Percentiles rank a stretch among this genome's conserved stretches.
phyloP scores from a whole-genome alignment of 306 rosid genomes.

The Lathyrus oleraceus region DNA sequence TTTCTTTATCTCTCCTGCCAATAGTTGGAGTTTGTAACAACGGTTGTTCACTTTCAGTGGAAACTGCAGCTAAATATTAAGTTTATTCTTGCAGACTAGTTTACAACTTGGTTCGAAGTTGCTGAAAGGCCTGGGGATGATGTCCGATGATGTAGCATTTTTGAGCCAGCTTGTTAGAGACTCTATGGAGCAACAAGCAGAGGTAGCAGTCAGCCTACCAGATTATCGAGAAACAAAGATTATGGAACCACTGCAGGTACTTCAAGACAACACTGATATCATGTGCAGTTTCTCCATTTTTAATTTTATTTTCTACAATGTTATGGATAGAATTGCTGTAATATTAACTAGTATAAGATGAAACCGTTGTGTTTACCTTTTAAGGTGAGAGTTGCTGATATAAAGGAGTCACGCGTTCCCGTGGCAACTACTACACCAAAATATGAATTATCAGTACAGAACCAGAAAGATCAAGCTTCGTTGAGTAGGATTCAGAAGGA shows the following conservation, averaged over 20 bases:
- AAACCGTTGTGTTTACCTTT: slow-evolving; percentile 37
- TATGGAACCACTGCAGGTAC: slow-evolving; percentile 87
- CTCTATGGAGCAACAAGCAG: slow-evolving; percentile 92
- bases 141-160: slow-evolving; percentile 94
- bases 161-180: slow-evolving; percentile 80
- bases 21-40: slow-evolving; percentile 23
- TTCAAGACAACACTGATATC: slow-evolving; percentile 32
- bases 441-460: slow-evolving; percentile 43
- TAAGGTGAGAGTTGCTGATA: slow-evolving; percentile 76
- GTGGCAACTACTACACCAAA: slow-evolving; percentile 38
- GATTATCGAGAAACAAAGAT: slow-evolving; percentile 53
- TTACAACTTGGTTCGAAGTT: slow-evolving; percentile 95
- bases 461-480: slow-evolving; percentile 46
- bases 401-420: slow-evolving; percentile 39
- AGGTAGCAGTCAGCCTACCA: slow-evolving; percentile 54
- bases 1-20: not conserved
- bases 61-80: slow-evolving; percentile 28
- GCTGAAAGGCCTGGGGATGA: slow-evolving; percentile 90
- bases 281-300: not conserved
- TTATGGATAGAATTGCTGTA: not conserved
- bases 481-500: slow-evolving; percentile 36
- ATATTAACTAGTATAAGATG: slow-evolving; percentile 14
- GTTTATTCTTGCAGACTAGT: slow-evolving; percentile 74
- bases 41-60: not conserved
- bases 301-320: slow-evolving; percentile 6